A percentile compares a stretch with the other conserved stretches of the same genome.
phyloP scores from a whole-genome alignment of 192 early-diverging fungal species.

The Backusella circina region DNA sequence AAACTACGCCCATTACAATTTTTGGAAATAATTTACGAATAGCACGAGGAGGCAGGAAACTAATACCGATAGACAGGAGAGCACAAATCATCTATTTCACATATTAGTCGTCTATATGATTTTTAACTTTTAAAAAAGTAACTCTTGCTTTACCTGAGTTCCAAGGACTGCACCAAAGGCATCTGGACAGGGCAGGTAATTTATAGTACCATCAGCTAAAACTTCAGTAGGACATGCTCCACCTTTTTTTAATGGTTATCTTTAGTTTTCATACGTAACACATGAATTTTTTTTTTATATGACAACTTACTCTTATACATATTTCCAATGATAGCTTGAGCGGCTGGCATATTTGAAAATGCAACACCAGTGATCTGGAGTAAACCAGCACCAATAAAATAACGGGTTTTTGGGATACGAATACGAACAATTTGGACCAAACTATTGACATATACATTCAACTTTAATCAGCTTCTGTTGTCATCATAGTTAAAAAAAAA shows the following conservation, averaged over 20 bases:
- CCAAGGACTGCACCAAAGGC: conserved; percentile 52
- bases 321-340: conserved; percentile 40
- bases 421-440: conserved; percentile 45
- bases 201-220: conserved; percentile 28
- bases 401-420: conserved; percentile 32
- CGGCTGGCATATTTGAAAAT: conserved; percentile 50
- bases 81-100: conserved; percentile 41
- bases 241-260: not conserved
- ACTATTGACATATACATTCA: not conserved
- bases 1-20: conserved; percentile 51
- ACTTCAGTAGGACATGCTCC: conserved; percentile 24
- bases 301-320: conserved; percentile 14
- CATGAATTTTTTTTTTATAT: not conserved
- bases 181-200: conserved; percentile 41
- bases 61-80: conserved; percentile 40
- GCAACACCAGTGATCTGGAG: conserved; percentile 50
- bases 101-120: not conserved
- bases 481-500: not conserved
- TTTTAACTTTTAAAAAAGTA: not conserved
- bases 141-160: conserved; percentile 14
- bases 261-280: not conserved
- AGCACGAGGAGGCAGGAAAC: conserved; percentile 43
- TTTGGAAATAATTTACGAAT: conserved; percentile 52
- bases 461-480: not conserved
- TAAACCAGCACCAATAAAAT: conserved; percentile 27